Evolutionary conservation across 176 grass and related monocot genomes (phyloP).

Genomic region (Musa acuminata): DNA sequence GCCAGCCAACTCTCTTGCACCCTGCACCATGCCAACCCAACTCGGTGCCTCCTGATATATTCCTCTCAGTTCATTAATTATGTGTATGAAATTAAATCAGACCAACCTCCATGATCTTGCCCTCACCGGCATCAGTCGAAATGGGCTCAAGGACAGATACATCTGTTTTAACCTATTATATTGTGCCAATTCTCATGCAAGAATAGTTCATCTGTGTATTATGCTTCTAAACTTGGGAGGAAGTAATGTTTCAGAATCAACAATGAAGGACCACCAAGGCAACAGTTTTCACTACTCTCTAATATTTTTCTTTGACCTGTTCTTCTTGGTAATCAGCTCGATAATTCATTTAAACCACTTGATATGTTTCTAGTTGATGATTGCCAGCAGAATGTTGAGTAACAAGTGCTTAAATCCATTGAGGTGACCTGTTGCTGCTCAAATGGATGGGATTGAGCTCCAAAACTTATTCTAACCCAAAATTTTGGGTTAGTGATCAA

Average conservation of each 20-base stretch:
- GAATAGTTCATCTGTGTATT: neutral
- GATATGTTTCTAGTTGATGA: too few relatives aligned
- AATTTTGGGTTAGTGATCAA: too few relatives aligned
- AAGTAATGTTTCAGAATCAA: neutral
- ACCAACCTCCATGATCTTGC: neutral
- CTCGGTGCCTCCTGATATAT: neutral
- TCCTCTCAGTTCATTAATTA: neutral
- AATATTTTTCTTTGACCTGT: too few relatives aligned
- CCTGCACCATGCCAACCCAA: slow-evolving; percentile 34
- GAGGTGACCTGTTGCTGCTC: too few relatives aligned
- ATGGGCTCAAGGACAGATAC: neutral
- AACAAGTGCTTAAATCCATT: too few relatives aligned
- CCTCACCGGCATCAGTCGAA: neutral
- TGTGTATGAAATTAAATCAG: neutral
- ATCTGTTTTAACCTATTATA: neutral
- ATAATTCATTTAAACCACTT: too few relatives aligned
- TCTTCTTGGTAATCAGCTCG: too few relatives aligned
- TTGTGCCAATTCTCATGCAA: neutral
- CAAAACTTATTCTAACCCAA: too few relatives aligned
- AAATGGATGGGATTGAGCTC: too few relatives aligned
- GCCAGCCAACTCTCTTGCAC: slow-evolving; percentile 48
- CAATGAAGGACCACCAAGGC: neutral
- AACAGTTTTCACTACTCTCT: neutral
- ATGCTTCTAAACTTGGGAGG: neutral
- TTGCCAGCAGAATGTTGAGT: too few relatives aligned